phyloP scores from a whole-genome alignment of 2,329 filamentous ascomycete genomes.

The Trichoderma lentiforme region DNA sequence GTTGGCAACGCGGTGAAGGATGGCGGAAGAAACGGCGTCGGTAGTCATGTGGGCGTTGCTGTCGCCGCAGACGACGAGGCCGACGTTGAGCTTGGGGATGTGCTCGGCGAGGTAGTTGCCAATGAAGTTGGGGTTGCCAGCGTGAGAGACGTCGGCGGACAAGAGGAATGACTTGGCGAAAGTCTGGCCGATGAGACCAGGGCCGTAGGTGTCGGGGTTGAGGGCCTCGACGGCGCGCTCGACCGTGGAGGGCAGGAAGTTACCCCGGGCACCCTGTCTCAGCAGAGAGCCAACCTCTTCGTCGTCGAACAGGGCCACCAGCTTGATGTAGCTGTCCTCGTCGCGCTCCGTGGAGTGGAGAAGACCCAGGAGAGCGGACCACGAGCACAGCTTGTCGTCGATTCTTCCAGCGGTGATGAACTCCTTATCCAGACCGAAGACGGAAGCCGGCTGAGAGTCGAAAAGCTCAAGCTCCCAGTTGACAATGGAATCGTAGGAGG shows the following conservation, averaged over 20 bases:
- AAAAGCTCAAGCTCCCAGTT: constrained; percentile 98
- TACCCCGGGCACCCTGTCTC: constrained; percentile 83
- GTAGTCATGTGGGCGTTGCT: constrained; percentile 96
- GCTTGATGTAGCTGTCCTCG: constrained; percentile 69
- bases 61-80: constrained; percentile 75
- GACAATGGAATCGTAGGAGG: constrained; percentile 69
- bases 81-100: constrained; percentile 82
- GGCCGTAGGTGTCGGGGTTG: constrained; percentile 52
- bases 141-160: constrained; percentile 89
- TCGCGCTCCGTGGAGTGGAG: constrained; percentile 56
- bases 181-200: constrained; percentile 70
- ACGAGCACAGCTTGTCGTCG: constrained; percentile 97
- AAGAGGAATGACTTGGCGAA: constrained; percentile 91
- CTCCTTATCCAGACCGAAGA: constrained; percentile 83
- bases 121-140: constrained; percentile 91
- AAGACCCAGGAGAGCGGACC: constrained; percentile 81
- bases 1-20: constrained; percentile 75
- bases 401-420: constrained; percentile 94
- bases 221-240: constrained; percentile 75
- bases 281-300: constrained; percentile 93
- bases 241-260: constrained; percentile 79
- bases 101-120: constrained; percentile 80
- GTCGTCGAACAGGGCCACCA: constrained; percentile 93
- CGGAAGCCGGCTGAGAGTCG: constrained; percentile 79
- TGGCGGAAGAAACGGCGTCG: constrained; percentile 77